A percentile compares a stretch with the other conserved stretches of the same genome.
Evolutionary conservation across 2,329 filamentous ascomycete species (phyloP).

Genomic region (Phoma sp.): DNA sequence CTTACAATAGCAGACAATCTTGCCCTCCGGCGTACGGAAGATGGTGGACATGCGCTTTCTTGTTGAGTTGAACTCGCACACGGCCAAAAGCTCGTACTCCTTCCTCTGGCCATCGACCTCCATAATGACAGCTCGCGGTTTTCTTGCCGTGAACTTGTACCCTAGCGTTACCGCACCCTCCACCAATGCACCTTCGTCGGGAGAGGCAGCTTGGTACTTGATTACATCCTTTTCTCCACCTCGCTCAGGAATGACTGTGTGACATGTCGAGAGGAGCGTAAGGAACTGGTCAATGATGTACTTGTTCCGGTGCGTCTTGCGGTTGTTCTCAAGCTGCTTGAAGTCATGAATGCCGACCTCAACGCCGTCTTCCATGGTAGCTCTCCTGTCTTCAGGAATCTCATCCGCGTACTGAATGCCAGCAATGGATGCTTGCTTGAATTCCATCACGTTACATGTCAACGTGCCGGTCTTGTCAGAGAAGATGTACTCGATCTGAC

Average conservation of each 20-base stretch:
- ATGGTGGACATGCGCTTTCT: constrained; percentile 98
- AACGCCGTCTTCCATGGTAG: constrained; percentile 76
- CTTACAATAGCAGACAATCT: constrained; percentile 92
- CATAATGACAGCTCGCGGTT: constrained; percentile 87
- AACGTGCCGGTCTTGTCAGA: constrained; percentile 97
- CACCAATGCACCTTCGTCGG: constrained; percentile 95
- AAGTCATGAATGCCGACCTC: constrained; percentile 87
- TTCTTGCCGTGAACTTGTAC: constrained; percentile 89
- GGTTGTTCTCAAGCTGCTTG: constrained; percentile 73
- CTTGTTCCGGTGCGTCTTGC: constrained; percentile 64
- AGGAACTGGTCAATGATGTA: constrained; percentile 83
- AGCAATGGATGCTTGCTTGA: constrained; percentile 90
- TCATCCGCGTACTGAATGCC: constrained; percentile 94
- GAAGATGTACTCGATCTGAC: constrained; percentile 98
- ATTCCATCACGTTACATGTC: constrained; percentile 99
- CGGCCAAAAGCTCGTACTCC: constrained; percentile 89
- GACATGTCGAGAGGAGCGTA: constrained; percentile 84
- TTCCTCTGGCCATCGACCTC: constrained; percentile 71
- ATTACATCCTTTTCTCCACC: constrained; percentile 81
- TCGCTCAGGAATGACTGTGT: constrained; percentile 95
- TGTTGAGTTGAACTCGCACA: constrained; percentile 99
- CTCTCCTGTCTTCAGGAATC: constrained; percentile 86
- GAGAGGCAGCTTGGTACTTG: constrained; percentile 97
- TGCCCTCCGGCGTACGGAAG: constrained; percentile 94
- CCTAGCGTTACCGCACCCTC: constrained; percentile 86